These are phyloP conservation scores for Scheffersomyces lignicola DNA, from an alignment of 1,139 yeast genomes.

Conservation along the genomic window DNA sequence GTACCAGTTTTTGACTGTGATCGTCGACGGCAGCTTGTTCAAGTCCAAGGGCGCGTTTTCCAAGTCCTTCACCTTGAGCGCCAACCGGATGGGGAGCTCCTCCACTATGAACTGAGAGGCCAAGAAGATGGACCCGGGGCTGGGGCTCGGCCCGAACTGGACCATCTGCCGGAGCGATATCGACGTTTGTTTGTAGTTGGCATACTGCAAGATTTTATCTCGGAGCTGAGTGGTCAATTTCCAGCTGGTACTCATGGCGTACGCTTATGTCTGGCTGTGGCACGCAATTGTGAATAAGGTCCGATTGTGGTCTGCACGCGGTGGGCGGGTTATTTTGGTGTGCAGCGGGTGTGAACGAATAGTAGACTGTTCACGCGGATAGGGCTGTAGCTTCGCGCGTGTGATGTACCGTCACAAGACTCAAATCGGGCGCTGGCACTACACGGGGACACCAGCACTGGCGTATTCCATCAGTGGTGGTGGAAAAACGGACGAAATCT, in stretches of 20 bases:
- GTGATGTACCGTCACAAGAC: too few relatives aligned
- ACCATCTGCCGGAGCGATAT: conserved; percentile 88
- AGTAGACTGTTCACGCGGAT: neutral
- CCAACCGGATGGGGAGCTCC: conserved; percentile 84
- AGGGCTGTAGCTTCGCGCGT: too few relatives aligned
- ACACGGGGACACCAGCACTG: too few relatives aligned
- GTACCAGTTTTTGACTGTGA: conserved; percentile 83
- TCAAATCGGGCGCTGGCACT: too few relatives aligned
- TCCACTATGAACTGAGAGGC: conserved; percentile 86
- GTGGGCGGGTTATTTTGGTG: neutral
- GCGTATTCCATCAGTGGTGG: too few relatives aligned
- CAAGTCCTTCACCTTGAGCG: conserved; percentile 82
- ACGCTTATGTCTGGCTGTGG: neutral
- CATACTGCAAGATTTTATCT: conserved; percentile 53
- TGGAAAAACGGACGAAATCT: too few relatives aligned
- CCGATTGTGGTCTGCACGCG: conserved; percentile 1
- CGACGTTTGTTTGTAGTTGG: conserved; percentile 79
- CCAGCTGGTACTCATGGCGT: conserved; percentile 47
- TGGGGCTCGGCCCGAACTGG: conserved; percentile 81
- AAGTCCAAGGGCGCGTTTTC: conserved; percentile 80
- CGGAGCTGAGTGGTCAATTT: conserved; percentile 40
- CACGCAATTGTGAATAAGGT: neutral
- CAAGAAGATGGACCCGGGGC: conserved; percentile 75
- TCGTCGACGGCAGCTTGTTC: conserved; percentile 70
- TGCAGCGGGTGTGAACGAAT: neutral